Evolutionary conservation across 345 rosid genomes (phyloP).

Genomic region (Citrus trifoliata): DNA sequence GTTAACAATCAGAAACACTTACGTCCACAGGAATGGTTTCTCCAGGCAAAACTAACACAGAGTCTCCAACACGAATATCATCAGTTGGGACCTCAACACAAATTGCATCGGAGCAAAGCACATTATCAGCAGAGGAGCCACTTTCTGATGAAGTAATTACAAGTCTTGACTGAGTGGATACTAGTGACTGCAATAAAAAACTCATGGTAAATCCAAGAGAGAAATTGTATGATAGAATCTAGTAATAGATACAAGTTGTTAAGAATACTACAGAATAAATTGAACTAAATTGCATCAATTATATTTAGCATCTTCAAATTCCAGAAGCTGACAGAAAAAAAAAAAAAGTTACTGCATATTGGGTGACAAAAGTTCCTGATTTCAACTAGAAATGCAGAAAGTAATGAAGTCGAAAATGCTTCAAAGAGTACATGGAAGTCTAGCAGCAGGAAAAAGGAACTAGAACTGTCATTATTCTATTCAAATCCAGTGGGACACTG

Average conservation of each 20-base stretch:
- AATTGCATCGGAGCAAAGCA: conserved; percentile 77
- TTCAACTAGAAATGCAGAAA: conserved; percentile 1
- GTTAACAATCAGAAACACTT: conserved; percentile 29
- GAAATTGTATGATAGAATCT: neutral
- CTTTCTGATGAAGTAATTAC: conserved; percentile 74
- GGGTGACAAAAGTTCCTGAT: neutral
- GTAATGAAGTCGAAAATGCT: neutral
- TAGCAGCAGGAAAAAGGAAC: neutral
- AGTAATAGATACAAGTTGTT: neutral
- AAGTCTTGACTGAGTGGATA: conserved; percentile 85
- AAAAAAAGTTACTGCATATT: neutral
- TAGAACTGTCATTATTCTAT: neutral
- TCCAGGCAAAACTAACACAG: conserved; percentile 82
- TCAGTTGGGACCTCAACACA: conserved; percentile 81
- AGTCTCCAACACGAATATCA: conserved; percentile 86
- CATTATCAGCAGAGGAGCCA: conserved; percentile 50
- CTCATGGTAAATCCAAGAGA: conserved; percentile 9
- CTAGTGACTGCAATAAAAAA: conserved; percentile 65
- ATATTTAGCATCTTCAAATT: neutral
- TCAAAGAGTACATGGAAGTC: neutral
- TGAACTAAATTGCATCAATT: neutral
- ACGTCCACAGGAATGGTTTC: conserved; percentile 97
- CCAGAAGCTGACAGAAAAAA: neutral
- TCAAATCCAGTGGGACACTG: neutral
- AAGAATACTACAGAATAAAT: neutral